Conservation (phyloP, 2,329 filamentous ascomycete species). For the Colletotrichum zoysiae region DNA sequence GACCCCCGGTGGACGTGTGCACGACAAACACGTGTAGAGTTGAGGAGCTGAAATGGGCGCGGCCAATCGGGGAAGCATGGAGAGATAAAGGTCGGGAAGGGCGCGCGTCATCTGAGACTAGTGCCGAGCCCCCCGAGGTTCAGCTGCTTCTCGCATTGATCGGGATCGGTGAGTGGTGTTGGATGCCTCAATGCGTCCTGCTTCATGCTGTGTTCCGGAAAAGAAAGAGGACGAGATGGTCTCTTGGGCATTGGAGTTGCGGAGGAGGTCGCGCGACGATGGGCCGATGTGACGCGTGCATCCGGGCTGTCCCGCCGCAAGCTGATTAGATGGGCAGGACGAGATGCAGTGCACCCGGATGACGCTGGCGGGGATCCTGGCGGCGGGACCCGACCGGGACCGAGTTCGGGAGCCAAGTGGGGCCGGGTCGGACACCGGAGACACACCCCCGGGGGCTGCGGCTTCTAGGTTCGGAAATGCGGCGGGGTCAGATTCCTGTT, state of each 20-base stretch:
- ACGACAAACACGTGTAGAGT: slow-evolving; percentile 4
- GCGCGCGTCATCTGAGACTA: slow-evolving; percentile 18
- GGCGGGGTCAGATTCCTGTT: not conserved
- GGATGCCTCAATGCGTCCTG: not conserved
- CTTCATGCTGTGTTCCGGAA: not conserved
- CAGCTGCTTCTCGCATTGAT: not conserved
- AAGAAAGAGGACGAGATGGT: too few species aligned
- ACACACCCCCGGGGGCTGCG: not conserved
- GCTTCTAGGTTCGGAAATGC: not conserved
- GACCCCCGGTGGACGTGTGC: not conserved
- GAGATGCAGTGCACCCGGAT: not conserved
- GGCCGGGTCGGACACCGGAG: not conserved
- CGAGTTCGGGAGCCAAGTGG: not conserved
- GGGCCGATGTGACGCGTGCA: not conserved
- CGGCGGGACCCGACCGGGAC: not conserved
- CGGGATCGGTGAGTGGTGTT: too few species aligned
- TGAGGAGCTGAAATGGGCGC: not conserved
- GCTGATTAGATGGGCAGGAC: not conserved
- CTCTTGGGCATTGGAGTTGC: not conserved
- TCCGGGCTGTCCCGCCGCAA: not conserved
- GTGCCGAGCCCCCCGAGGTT: not conserved
- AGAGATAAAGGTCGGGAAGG: not conserved
- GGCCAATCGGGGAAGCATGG: not conserved
- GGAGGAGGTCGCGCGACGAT: not conserved
- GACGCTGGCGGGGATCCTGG: not conserved